Evolutionary conservation across 805 yeast genomes (phyloP).

Genomic region (Monosporozyma aerobia): DNA sequence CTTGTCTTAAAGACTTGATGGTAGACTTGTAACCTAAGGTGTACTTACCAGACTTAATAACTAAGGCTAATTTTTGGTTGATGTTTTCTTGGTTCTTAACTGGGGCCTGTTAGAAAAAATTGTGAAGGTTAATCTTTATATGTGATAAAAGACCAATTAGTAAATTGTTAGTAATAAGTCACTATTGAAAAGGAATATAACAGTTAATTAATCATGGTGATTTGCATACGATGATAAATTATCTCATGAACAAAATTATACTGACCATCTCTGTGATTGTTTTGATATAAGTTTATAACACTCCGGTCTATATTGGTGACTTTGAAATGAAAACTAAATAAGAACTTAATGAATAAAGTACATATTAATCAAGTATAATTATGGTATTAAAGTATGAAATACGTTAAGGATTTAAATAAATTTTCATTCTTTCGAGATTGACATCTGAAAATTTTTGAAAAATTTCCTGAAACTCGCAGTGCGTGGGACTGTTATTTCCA

Average conservation of each 20-base stretch:
- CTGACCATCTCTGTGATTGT: constrained; percentile 94
- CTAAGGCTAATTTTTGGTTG: constrained; percentile 96
- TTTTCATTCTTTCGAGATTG: neutral
- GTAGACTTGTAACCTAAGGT: constrained; percentile 99
- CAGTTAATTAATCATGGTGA: neutral
- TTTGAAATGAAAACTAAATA: neutral
- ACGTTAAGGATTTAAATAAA: neutral
- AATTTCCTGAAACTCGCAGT: neutral
- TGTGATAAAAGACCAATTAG: constrained; percentile 11
- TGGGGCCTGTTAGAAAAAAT: constrained; percentile 65
- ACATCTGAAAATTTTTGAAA: neutral
- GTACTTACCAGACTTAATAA: constrained; percentile 98
- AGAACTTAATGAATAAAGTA: neutral
- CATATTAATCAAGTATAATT: neutral
- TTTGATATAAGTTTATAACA: constrained; percentile 37
- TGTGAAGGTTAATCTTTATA: constrained; percentile 20
- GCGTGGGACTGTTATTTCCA: neutral
- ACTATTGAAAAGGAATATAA: neutral
- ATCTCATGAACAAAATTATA: constrained; percentile 30
- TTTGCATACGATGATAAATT: neutral
- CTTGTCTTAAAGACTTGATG: constrained; percentile 96
- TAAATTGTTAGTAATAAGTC: constrained; percentile 6
- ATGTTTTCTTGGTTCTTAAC: constrained; percentile 81
- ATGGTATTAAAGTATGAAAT: too few species aligned
- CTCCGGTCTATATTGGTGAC: constrained; percentile 71